These are phyloP conservation scores for Cylindrodendrum hubeiense DNA, from an alignment of 2,329 filamentous ascomycete species.

Conservation along the genomic window DNA sequence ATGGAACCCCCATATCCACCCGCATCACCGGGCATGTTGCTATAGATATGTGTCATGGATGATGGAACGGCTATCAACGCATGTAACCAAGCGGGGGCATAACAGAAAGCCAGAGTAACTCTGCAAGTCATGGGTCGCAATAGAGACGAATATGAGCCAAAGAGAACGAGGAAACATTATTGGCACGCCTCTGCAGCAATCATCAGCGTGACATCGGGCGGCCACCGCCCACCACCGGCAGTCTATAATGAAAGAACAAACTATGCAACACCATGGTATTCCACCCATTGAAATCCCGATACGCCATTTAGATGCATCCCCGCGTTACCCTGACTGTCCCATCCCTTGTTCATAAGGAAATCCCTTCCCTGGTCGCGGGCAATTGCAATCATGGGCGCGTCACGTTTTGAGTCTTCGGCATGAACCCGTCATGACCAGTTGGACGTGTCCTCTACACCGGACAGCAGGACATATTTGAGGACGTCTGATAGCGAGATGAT, in stretches of 20 bases:
- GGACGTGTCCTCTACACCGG: constrained; percentile 73
- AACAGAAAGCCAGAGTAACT: background rate
- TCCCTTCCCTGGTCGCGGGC: constrained; percentile 29
- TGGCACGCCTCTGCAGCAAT: constrained; percentile 28
- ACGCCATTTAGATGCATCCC: constrained; percentile 44
- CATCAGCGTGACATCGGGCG: constrained; percentile 25
- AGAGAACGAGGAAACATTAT: constrained; percentile 21
- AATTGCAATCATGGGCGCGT: constrained; percentile 40
- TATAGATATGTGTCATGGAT: background rate
- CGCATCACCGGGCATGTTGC: background rate
- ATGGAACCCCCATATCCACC: background rate
- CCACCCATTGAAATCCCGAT: constrained; percentile 37
- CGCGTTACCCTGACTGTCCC: constrained; percentile 16
- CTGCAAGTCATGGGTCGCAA: background rate
- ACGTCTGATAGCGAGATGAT: constrained; percentile 97
- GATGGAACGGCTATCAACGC: too few species aligned
- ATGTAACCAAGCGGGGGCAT: background rate
- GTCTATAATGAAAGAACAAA: constrained; percentile 39
- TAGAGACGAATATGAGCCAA: constrained; percentile 7
- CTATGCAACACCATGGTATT: constrained; percentile 41
- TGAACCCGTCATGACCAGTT: constrained; percentile 34
- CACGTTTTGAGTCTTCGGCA: constrained; percentile 19
- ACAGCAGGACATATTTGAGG: constrained; percentile 90
- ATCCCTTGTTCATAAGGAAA: constrained; percentile 17
- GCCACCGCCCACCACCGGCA: constrained; percentile 21